Base-by-base conservation (phyloP, 129 eudicot species). In the Lonicera japonica region DNA sequence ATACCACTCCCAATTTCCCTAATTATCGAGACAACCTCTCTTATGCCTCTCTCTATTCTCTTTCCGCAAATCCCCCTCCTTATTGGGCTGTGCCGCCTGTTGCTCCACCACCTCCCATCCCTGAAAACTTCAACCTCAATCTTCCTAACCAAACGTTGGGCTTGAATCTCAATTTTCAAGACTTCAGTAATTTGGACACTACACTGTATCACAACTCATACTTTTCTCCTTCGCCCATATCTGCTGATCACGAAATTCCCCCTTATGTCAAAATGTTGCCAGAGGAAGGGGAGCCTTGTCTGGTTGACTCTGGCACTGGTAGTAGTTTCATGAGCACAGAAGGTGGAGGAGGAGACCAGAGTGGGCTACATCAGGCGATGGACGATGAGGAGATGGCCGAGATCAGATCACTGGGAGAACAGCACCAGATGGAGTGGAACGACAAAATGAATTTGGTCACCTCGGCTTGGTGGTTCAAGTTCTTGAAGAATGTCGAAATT, bases 131-230 rank as follows among this genome's bases (percentile, higher is more conserved):
- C 19, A 71, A 86, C 61, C 54, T 91, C 64, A 36, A 75, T 19
- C 95, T 92, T 18, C 98, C 98, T 29, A 80, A 76, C 61, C 96
- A 85, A 72, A 64, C 96, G 20, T 75, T 92, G 58, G 96, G 98
- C 25, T 77, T 91, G 65, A 87, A 85, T 56, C 96, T 91, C 65
- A 91, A 85, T 68, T 73, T 87, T 76, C 87, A 91, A 21, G 90
- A 76, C 51, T 87, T 92, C 55, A 72, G 47, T 70, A 73, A 85
- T 58, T 79, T 87, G 16, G 83, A 77, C 54, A 57, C 89, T 25
- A 61, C 62, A 54, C 21, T 75, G 36, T 76, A 69, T 58, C 76
- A 70, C 17, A 67, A 68, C 78, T 67, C 70, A 58, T 68, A 23
- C 17, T 21, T 53, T 56, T 13, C 64, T 66, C 61, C 62, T 54